Conservation (phyloP, 139 green algal genomes). For the Chlamydomonas eustigma region DNA sequence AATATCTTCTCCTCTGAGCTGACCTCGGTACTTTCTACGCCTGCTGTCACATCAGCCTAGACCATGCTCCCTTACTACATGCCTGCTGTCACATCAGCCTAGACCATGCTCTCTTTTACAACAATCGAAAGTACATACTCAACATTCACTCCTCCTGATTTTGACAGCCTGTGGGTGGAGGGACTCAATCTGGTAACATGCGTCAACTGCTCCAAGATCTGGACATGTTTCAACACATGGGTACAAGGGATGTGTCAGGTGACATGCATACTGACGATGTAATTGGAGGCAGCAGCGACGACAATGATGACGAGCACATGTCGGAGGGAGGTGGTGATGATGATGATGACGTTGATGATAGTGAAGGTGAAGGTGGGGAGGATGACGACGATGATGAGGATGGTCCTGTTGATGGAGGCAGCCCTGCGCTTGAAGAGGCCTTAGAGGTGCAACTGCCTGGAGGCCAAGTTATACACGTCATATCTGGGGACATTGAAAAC, state of each 20-base stretch:
- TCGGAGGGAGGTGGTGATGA: conserved; percentile 12
- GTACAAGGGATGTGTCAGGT: conserved; percentile 15
- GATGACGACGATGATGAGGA: conserved; percentile 18
- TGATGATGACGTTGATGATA: conserved; percentile 21
- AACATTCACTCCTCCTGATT: too few species aligned
- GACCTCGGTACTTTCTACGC: too few species aligned
- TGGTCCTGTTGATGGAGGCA: neutral
- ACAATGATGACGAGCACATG: conserved; percentile 10
- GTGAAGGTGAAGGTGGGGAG: conserved; percentile 12
- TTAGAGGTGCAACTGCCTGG: neutral
- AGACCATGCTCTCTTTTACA: too few species aligned
- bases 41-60: too few species aligned
- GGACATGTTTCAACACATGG: neutral
- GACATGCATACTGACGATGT: conserved; percentile 24
- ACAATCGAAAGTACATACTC: too few species aligned
- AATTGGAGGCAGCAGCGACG: conserved; percentile 18
- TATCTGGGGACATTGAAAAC: neutral
- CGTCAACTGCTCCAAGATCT: neutral
- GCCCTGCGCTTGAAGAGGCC: neutral
- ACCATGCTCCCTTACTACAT: too few species aligned
- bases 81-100: too few species aligned
- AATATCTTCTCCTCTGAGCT: too few species aligned
- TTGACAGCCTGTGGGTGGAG: too few species aligned
- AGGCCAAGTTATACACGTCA: conserved; percentile 1
- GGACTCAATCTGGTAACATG: too few species aligned